Percentiles rank a stretch among this genome's conserved stretches.
Evolutionary conservation across 2,329 filamentous ascomycete genomes (phyloP).

Genomic region (Mariannaea sp.): DNA sequence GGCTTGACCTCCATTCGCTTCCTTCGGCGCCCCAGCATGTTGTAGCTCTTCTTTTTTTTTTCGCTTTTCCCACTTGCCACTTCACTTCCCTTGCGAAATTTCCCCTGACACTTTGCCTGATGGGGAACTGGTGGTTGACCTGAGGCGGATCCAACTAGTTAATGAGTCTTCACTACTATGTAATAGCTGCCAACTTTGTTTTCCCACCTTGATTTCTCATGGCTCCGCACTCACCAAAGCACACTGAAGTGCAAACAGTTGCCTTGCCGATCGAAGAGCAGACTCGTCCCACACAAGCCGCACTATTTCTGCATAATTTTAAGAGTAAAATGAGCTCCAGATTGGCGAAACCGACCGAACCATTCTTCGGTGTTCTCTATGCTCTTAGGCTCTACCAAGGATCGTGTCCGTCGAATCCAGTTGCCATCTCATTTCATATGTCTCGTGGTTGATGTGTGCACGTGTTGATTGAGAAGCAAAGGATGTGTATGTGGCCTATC

Average conservation of each 20-base stretch:
- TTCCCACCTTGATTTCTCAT: background rate
- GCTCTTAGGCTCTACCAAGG: background rate
- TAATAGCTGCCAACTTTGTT: slow-evolving; percentile 14
- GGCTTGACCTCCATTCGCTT: no score
- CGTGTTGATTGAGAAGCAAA: background rate
- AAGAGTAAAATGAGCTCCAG: slow-evolving; percentile 13
- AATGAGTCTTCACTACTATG: no score
- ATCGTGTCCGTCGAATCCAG: no score
- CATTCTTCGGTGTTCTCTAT: slow-evolving; percentile 2
- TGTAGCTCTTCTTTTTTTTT: no score
- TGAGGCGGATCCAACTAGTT: no score
- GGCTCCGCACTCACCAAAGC: slow-evolving; percentile 16
- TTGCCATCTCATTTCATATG: background rate
- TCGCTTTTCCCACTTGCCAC: no score
- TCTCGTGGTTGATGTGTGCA: background rate
- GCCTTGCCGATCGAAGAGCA: slow-evolving; percentile 9
- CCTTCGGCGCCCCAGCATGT: no score
- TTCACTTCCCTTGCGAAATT: background rate
- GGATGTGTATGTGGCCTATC: no score
- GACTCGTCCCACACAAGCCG: slow-evolving; percentile 3
- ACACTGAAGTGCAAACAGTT: background rate
- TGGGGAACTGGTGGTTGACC: slow-evolving; percentile 14
- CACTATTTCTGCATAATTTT: slow-evolving; percentile 13
- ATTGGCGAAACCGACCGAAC: background rate
- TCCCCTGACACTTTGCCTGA: slow-evolving; percentile 28